A percentile compares a stretch with the other conserved stretches of the same genome.
These are phyloP conservation scores for Entomortierella chlamydospora DNA, from an alignment of 192 early-diverging fungal species.

Conservation along the genomic window DNA sequence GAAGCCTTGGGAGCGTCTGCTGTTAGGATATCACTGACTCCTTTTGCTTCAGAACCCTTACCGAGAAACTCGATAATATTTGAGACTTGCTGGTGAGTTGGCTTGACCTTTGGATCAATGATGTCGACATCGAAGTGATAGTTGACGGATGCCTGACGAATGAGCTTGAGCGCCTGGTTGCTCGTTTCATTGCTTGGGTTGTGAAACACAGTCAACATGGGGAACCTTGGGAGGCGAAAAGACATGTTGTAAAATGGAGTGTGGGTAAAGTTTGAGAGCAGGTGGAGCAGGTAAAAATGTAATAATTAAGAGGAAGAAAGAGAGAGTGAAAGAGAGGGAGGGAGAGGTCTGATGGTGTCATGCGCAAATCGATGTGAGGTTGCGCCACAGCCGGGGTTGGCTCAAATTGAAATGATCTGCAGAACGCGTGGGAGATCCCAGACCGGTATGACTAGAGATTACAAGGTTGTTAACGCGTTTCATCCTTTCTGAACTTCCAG, in stretches of 20 bases:
- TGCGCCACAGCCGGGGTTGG: not conserved
- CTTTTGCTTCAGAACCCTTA: slow-evolving; percentile 18
- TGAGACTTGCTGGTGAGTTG: slow-evolving; percentile 49
- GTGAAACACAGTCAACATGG: slow-evolving; percentile 44
- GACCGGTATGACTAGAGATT: too few species aligned
- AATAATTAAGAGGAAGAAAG: not conserved
- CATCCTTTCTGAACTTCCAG: too few species aligned
- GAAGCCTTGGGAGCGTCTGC: slow-evolving; percentile 34
- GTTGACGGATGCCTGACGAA: slow-evolving; percentile 26
- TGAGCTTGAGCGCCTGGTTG: slow-evolving; percentile 25
- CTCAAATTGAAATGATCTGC: not conserved
- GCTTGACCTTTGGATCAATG: slow-evolving; percentile 18
- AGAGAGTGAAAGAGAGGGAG: not conserved
- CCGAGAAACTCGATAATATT: slow-evolving; percentile 42
- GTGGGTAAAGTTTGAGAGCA: not conserved
- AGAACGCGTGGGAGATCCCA: too few species aligned
- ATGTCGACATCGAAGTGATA: slow-evolving; percentile 37
- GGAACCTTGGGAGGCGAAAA: slow-evolving; percentile 43
- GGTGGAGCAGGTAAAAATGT: not conserved
- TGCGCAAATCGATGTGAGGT: not conserved
- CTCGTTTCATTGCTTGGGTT: slow-evolving; percentile 24
- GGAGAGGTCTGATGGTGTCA: not conserved
- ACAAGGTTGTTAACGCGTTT: too few species aligned
- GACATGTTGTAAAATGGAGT: slow-evolving; percentile 19
- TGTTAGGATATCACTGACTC: slow-evolving; percentile 19